phyloP scores from a whole-genome alignment of 352 stramenopile species.

The Phytophthora idaei region DNA sequence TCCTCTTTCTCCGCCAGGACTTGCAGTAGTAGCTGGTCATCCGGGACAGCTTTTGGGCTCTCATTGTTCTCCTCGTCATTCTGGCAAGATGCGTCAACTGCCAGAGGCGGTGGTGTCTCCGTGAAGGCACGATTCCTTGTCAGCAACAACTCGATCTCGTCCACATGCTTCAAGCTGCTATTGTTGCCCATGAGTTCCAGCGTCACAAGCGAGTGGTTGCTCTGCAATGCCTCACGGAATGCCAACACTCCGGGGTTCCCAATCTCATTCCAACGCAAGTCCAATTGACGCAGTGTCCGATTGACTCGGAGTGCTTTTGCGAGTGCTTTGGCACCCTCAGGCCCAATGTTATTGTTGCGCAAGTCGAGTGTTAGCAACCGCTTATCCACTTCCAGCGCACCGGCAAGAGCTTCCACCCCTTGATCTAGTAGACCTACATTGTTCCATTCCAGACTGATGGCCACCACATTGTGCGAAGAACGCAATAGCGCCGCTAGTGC shows the following conservation, averaged over 20 bases:
- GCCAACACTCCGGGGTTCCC: slow-evolving; percentile 72
- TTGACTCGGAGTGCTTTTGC: slow-evolving; percentile 65
- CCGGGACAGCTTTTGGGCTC: slow-evolving; percentile 8
- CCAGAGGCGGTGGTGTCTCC: slow-evolving; percentile 19
- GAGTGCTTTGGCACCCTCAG: slow-evolving; percentile 71
- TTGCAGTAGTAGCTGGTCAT: slow-evolving; percentile 68
- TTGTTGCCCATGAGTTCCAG: slow-evolving; percentile 83
- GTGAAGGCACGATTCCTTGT: slow-evolving; percentile 61
- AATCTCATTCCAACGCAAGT: slow-evolving; percentile 87
- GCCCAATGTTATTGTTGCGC: slow-evolving; percentile 85
- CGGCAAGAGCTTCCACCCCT: slow-evolving; percentile 65
- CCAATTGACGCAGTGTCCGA: slow-evolving; percentile 67
- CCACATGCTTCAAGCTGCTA: slow-evolving; percentile 67
- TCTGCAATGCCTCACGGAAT: slow-evolving; percentile 76
- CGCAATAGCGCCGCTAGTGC: slow-evolving; percentile 59
- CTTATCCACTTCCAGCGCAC: slow-evolving; percentile 67
- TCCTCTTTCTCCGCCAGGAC: slow-evolving; percentile 73
- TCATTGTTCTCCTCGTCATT: slow-evolving; percentile 30
- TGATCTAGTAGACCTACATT: slow-evolving; percentile 81
- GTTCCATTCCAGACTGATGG: slow-evolving; percentile 85
- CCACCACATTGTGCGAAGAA: slow-evolving; percentile 54
- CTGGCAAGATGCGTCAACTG: slow-evolving; percentile 35
- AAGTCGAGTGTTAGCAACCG: slow-evolving; percentile 73
- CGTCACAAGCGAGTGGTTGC: slow-evolving; percentile 62
- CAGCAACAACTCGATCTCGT: slow-evolving; percentile 69